Percentiles rank a stretch among this genome's conserved stretches.
These are phyloP conservation scores for Citrus medica DNA, from an alignment of 345 rosid genomes.

Conservation along the genomic window DNA sequence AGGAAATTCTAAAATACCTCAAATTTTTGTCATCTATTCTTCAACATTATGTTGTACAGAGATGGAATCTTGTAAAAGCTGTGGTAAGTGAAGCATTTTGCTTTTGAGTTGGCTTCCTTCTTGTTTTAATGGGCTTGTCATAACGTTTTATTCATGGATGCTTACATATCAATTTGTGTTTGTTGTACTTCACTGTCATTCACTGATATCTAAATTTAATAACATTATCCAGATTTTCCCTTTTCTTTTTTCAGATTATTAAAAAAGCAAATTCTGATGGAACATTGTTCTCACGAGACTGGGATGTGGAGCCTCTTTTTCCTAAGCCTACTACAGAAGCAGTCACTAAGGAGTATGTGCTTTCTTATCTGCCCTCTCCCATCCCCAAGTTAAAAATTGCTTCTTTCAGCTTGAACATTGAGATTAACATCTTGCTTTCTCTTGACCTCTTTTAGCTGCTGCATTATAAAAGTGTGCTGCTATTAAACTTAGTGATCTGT, in stretches of 20 bases:
- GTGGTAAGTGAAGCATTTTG: background rate
- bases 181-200: conserved; percentile 1
- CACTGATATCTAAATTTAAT: background rate
- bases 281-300: conserved; percentile 64
- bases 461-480: background rate
- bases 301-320: conserved; percentile 87
- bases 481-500: conserved; percentile 4
- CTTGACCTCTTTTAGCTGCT: background rate
- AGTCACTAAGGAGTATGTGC: conserved; percentile 50
- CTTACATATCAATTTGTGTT: background rate
- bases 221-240: conserved; percentile 2
- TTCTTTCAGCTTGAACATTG: background rate
- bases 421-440: background rate
- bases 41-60: background rate
- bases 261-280: conserved; percentile 66
- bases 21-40: background rate
- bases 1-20: background rate
- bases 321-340: conserved; percentile 42
- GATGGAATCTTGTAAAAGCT: background rate
- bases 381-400: background rate
- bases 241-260: conserved; percentile 48
- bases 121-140: conserved; percentile 8
- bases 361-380: conserved; percentile 5
- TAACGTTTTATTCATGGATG: background rate
- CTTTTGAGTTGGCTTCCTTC: background rate